Evolutionary conservation across 306 rosid species (phyloP), one percentile per base, ranked within the genome.

Genomic region (Citrullus amarus): DNA sequence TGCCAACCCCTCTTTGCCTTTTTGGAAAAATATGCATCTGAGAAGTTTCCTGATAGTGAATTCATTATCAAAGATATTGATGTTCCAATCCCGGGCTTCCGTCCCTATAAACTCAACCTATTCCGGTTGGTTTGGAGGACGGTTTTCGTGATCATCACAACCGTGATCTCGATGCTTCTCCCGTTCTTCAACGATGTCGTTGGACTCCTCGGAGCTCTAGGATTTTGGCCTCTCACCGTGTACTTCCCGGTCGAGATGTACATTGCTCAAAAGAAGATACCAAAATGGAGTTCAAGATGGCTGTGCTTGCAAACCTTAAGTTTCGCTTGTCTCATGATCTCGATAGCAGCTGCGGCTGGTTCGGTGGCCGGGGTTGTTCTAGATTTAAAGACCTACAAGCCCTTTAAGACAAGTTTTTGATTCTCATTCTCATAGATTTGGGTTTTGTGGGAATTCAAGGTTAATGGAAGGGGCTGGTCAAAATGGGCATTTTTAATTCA

Each of bases 181-280:
- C 97, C 97, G 4, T 91, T 91, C 83, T 91, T 91, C 79, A 91
- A 91, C 36, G 90, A 84, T 66, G 84, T 91, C 1, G 92, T 80
- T 0, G 97, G 90, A 16, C 89, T 91, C 46, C 90, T 91, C 43
- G 94, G 97, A 4, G 94, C 97, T 13, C 39, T 91, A 16, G 93
- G 89, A 12, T 91, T 89, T 79, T 91, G 93, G 93, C 93, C 96
- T 5, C 84, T 88, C 0, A 84, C 91, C 0, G 89, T 89, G 20
- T 91, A 84, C 81, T 89, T 86, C 76, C 96, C 93, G 0, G 91
- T 91, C 74, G 92, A 88, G 58, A 89, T 88, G 96, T 89, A 86
- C 81, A 91, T 91, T 51, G 18, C 43, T 41, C 93, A 91, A 39
- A 88, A 86, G 83, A 82, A 70, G 79, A 88, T 89, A 81, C 87